Percentiles rank a stretch among this genome's conserved stretches.
These are phyloP conservation scores for Dendrobium officinale DNA, from an alignment of 106 monocot species.

Conservation along the genomic window DNA sequence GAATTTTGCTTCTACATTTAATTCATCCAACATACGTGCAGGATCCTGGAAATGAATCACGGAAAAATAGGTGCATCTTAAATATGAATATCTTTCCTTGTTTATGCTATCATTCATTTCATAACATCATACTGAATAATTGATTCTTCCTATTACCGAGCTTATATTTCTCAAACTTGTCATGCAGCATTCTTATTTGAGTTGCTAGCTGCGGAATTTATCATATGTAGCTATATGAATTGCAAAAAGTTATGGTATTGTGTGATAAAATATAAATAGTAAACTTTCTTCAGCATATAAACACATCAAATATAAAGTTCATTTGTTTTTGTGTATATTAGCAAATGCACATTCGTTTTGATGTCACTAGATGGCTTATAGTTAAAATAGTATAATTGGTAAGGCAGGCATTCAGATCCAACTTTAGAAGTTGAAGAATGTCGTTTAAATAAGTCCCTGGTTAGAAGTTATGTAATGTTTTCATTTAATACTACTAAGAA, in stretches of 20 bases:
- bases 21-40: conserved; percentile 18
- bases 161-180: background rate
- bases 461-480: background rate
- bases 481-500: background rate
- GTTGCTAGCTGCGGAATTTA: background rate
- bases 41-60: conserved; percentile 46
- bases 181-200: background rate
- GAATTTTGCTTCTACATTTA: background rate
- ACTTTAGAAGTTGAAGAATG: no score
- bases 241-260: background rate
- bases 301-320: background rate
- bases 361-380: background rate
- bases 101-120: background rate
- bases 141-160: background rate
- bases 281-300: background rate
- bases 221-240: background rate
- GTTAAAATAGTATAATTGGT: background rate
- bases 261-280: no score
- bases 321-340: background rate
- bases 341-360: background rate
- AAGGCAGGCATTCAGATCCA: no score
- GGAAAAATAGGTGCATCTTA: conserved; percentile 41
- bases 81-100: background rate
- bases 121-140: background rate
- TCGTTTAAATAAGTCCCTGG: no score